Conservation (phyloP, 2,329 filamentous ascomycete genomes). For the Clonostachys chloroleuca region DNA sequence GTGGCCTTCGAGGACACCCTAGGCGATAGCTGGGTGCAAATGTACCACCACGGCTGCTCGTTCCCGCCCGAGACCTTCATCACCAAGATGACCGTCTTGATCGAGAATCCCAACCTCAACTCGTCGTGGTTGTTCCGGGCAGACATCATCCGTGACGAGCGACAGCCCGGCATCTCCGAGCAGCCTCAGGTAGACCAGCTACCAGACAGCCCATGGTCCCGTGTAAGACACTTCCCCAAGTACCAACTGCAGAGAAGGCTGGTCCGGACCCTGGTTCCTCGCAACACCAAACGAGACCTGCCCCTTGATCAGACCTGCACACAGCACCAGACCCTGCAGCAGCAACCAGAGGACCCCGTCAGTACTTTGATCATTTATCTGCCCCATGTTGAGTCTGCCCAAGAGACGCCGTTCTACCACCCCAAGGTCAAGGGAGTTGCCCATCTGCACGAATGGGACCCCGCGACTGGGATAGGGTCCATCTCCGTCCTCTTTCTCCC, state of each 20-base stretch:
- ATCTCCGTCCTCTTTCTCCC: slow-evolving; percentile 59
- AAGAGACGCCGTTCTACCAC: slow-evolving; percentile 82
- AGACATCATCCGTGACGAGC: slow-evolving; percentile 55
- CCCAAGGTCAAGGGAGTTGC: slow-evolving; percentile 70
- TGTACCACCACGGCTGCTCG: slow-evolving; percentile 51
- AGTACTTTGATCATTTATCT: slow-evolving; percentile 62
- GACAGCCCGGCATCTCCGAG: slow-evolving; percentile 9
- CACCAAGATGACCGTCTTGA: slow-evolving; percentile 67
- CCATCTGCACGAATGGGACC: slow-evolving; percentile 66
- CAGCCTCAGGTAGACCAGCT: slow-evolving; percentile 12
- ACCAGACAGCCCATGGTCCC: background rate
- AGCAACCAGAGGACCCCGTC: slow-evolving; percentile 15
- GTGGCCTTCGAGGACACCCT: slow-evolving; percentile 16
- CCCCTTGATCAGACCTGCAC: slow-evolving; percentile 80
- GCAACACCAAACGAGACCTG: slow-evolving; percentile 73
- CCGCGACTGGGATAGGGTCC: slow-evolving; percentile 32
- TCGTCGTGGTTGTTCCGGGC: slow-evolving; percentile 75
- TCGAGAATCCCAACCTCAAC: slow-evolving; percentile 77
- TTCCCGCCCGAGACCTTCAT: slow-evolving; percentile 62
- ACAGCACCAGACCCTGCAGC: slow-evolving; percentile 44
- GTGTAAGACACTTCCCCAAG: slow-evolving; percentile 10
- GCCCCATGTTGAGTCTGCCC: slow-evolving; percentile 60
- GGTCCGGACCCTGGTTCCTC: slow-evolving; percentile 73
- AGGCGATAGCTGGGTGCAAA: slow-evolving; percentile 41
- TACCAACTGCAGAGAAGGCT: slow-evolving; percentile 54